Percentiles rank a stretch among this genome's conserved stretches.
Evolutionary conservation across 441 rosid genomes (phyloP).

Genomic region (Mallotus japonicus): DNA sequence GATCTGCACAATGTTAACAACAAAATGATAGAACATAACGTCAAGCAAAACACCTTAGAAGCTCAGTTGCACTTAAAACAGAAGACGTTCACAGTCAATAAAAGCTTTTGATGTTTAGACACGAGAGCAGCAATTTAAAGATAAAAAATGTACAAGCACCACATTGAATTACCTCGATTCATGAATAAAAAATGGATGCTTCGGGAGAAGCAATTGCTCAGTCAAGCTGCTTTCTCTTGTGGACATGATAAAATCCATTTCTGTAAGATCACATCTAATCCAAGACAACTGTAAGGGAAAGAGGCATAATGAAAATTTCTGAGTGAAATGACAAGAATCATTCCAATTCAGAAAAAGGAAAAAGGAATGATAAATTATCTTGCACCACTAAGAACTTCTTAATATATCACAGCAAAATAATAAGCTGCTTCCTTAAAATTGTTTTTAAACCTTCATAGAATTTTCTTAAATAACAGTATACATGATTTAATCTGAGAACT

Average conservation of each 20-base stretch:
- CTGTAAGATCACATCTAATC: slow-evolving; percentile 46
- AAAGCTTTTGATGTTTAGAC: background rate
- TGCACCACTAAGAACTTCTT: background rate
- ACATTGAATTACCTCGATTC: slow-evolving; percentile 39
- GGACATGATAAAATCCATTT: slow-evolving; percentile 45
- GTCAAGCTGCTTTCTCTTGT: slow-evolving; percentile 35
- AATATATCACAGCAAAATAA: background rate
- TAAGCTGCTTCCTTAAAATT: background rate
- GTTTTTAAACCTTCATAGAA: background rate
- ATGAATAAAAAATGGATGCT: slow-evolving; percentile 39
- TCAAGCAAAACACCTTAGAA: slow-evolving; percentile 1
- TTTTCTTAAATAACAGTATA: background rate
- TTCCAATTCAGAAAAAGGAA: background rate
- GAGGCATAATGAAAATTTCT: background rate
- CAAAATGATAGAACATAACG: background rate
- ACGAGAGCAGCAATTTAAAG: background rate
- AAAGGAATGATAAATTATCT: background rate
- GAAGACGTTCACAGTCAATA: background rate
- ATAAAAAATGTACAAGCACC: background rate
- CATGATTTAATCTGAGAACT: background rate
- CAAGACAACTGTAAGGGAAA: slow-evolving; percentile 41
- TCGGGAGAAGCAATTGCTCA: slow-evolving; percentile 43
- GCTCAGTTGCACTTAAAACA: background rate
- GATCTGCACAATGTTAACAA: slow-evolving; percentile 45
- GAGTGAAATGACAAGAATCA: background rate